These are phyloP conservation scores for Phytophthora macrochlamydospora DNA, from an alignment of 352 stramenopile species.

Conservation along the genomic window DNA sequence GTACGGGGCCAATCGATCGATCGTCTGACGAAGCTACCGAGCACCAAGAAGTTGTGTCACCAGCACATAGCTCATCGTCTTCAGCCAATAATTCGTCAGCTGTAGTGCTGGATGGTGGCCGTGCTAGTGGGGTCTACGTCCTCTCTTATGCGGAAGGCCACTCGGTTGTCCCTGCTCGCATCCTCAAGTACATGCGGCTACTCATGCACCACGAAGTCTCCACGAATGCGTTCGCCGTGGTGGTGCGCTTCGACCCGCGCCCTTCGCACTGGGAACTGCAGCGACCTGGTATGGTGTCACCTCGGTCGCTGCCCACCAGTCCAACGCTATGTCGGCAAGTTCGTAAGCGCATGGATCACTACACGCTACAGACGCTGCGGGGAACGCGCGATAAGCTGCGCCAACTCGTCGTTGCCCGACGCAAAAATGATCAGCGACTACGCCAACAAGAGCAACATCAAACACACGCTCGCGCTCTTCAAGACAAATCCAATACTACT, in stretches of 20 bases:
- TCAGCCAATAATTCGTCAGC: slow-evolving; percentile 18
- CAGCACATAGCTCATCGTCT: background rate
- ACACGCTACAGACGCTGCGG: slow-evolving; percentile 73
- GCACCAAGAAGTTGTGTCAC: slow-evolving; percentile 16
- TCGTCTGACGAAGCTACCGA: slow-evolving; percentile 6
- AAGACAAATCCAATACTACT: background rate
- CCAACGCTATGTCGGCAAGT: slow-evolving; percentile 73
- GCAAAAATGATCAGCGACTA: slow-evolving; percentile 32
- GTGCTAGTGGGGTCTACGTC: slow-evolving; percentile 64
- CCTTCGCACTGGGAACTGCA: slow-evolving; percentile 78
- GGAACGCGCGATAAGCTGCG: slow-evolving; percentile 67
- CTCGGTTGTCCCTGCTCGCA: slow-evolving; percentile 74
- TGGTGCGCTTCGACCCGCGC: slow-evolving; percentile 73
- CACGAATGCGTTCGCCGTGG: slow-evolving; percentile 85
- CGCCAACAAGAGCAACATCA: slow-evolving; percentile 11
- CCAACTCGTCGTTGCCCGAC: slow-evolving; percentile 47
- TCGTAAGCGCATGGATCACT: slow-evolving; percentile 78
- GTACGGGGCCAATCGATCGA: slow-evolving; percentile 7
- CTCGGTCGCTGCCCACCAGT: slow-evolving; percentile 72
- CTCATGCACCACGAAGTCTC: slow-evolving; percentile 87
- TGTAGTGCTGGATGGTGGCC: slow-evolving; percentile 23
- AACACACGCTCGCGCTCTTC: background rate
- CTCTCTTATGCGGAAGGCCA: slow-evolving; percentile 78
- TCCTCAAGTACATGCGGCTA: slow-evolving; percentile 87
- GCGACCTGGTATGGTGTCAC: slow-evolving; percentile 83